Base-by-base conservation (phyloP, 345 rosid species). In the Viola odorata region DNA sequence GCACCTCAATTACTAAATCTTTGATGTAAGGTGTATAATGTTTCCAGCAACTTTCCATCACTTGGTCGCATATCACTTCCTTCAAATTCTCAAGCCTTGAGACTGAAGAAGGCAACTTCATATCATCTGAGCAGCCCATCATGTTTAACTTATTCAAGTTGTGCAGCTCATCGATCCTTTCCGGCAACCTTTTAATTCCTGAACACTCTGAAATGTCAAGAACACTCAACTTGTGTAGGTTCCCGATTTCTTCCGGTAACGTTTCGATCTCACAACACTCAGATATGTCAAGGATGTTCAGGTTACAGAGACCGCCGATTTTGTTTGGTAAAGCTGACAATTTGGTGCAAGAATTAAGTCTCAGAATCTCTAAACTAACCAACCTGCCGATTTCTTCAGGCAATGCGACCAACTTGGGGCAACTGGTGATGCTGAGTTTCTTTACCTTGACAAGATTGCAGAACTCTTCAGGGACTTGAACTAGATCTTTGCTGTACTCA, bases 401-500 rank as follows among this genome's bases (percentile, higher is more conserved):
- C 41, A 65, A 8, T n/a, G 45, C 36, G 16, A 47, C 36, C 13
- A 55, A 32, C 17, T 39, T 48, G 38, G 37, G 60, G 40, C 61
- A 65, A 12, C 56, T 37, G n/a, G 69, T 65, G 55, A 65, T 55
- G 44, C 54, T 47, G 12, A 65, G 69, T 45, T 38, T 65, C 55
- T 56, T 65, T 13, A 65, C 45, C 47, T 45, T 14, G 37, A 13
- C 37, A 3, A 57, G 16, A 7, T 65, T 12, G 16, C 61, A 65
- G 45, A 65, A 15, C 3, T 40, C 69, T 12, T 45, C 50, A 16
- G 69, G 69, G 9, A 65, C 12, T 37, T 55, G 55, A 1, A 47
- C 47, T 5, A 65, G 47, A 49, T 55, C 54, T 3, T 39, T 48
- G 54, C 69, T 55, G 55, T 65, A 65, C 37, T 50, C 58, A 37